Conservation (phyloP, 202 grass and related monocot genomes). For the Elaeis oleifera region DNA sequence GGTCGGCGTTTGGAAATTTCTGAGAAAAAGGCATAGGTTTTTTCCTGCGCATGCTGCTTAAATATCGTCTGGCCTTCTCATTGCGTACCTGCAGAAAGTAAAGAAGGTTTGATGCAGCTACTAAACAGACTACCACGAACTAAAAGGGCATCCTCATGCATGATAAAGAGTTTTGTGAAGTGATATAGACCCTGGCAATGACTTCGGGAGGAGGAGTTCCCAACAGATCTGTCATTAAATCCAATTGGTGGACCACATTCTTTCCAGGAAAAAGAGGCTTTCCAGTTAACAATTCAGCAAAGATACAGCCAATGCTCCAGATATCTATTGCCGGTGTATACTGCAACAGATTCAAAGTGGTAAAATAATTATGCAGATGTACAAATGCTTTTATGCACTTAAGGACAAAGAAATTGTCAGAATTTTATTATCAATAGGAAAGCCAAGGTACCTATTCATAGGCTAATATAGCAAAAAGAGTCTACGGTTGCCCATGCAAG, state of each 20-base stretch:
- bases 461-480: too few relatives aligned
- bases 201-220: constrained; percentile 74
- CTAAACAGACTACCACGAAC: too few relatives aligned
- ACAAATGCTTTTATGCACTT: too few relatives aligned
- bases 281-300: constrained; percentile 76
- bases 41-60: constrained; percentile 86
- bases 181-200: constrained; percentile 59
- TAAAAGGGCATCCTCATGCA: too few relatives aligned
- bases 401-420: too few relatives aligned
- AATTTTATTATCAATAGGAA: too few relatives aligned
- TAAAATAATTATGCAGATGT: background rate
- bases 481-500: too few relatives aligned
- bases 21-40: constrained; percentile 60
- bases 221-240: constrained; percentile 89
- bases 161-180: too few relatives aligned
- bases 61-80: constrained; percentile 85
- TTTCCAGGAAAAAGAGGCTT: constrained; percentile 97
- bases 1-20: constrained; percentile 81
- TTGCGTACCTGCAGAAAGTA: constrained; percentile 55
- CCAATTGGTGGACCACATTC: constrained; percentile 91
- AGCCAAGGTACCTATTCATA: too few relatives aligned
- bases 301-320: constrained; percentile 97
- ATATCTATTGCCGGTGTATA: constrained; percentile 95
- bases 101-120: background rate
- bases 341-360: constrained; percentile 25